phyloP scores from a whole-genome alignment of 2,329 filamentous ascomycete genomes.

The Graphilbum fragrans region DNA sequence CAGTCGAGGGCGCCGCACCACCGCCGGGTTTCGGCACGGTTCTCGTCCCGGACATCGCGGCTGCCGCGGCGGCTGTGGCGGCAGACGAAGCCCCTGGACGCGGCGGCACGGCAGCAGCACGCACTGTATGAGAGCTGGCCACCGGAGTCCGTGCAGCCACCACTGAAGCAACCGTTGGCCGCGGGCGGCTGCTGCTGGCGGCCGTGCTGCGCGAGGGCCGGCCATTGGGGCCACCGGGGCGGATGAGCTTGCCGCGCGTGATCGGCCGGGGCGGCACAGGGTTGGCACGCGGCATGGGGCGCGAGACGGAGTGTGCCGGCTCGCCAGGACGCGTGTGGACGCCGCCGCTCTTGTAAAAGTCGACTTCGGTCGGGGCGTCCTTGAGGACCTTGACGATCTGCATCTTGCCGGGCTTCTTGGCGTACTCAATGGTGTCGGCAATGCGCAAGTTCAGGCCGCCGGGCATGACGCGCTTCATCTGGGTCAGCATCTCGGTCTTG shows the following conservation, averaged over 20 bases:
- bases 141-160: too few species aligned
- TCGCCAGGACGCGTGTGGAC: conserved; percentile 83
- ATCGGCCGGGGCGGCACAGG: conserved; percentile 81
- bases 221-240: conserved; percentile 75
- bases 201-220: conserved; percentile 59
- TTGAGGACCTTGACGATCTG: conserved; percentile 82
- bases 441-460: conserved; percentile 75
- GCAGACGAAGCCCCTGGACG: conserved; percentile 46
- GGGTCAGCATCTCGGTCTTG: conserved; percentile 95
- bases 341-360: conserved; percentile 87
- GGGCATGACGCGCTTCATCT: conserved; percentile 69
- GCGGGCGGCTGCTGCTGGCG: conserved; percentile 35
- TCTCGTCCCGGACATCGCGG: conserved; percentile 9
- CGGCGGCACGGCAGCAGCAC: conserved; percentile 48
- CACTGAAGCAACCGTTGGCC: conserved; percentile 24
- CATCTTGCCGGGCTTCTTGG: conserved; percentile 93
- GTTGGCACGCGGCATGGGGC: conserved; percentile 76
- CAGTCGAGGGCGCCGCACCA: not conserved
- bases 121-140: too few species aligned
- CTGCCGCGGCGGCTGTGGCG: conserved; percentile 11
- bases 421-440: conserved; percentile 78
- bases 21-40: not conserved
- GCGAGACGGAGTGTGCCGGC: conserved; percentile 68
- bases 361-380: conserved; percentile 64
- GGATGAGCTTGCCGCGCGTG: conserved; percentile 84